Evolutionary conservation across 768 basidiomycete species (phyloP), one percentile per base, ranked within the genome.

Genomic region (Dioszegia crocea): DNA sequence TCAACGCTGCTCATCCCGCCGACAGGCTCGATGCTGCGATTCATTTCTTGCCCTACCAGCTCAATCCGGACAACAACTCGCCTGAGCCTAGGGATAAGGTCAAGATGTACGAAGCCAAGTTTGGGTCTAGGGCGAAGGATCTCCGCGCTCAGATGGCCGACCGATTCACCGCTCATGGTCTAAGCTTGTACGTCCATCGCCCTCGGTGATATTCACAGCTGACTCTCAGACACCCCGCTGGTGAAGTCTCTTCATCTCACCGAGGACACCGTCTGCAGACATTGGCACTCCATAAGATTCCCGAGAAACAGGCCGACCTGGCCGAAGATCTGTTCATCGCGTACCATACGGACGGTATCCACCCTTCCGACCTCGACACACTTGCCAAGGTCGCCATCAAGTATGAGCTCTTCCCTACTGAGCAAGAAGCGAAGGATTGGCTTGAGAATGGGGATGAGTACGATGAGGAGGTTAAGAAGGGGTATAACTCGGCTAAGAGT

Each of bases 91-190:
- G 47, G 17, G 30, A 44, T 19, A 65, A 65, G 41, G 36, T 57
- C 2, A 52, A 49, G n/a, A 59, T 62, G 29, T 71, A 69, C 40
- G 55, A 43, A 23, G 46, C 61, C 27, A 81, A 81, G 44, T 79
- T 84, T 38, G 86, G 85, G 19, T 78, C 79, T 63, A 84, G 77
- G 44, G 19, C 39, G 9, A 33, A 24, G 27, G 31, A 16, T 0
- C 19, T 62, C 2, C 70, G 80, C 39, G 70, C 73, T 41, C 76
- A 78, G 38, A 80, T 86, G 36, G 67, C 77, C n/a, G 83, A 82
- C 57, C 84, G 83, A 79, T 82, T 80, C 3, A 78, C 80, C 30
- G 82, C 84, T 70, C 82, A 84, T 57, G 83, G 83, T 1, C 80
- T 86, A 46, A 80, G 82, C 29, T 78, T 85, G 85, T 86, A 73